These are phyloP conservation scores for Penicillium egyptiacum DNA, from an alignment of 495 filamentous ascomycete genomes.

Conservation along the genomic window DNA sequence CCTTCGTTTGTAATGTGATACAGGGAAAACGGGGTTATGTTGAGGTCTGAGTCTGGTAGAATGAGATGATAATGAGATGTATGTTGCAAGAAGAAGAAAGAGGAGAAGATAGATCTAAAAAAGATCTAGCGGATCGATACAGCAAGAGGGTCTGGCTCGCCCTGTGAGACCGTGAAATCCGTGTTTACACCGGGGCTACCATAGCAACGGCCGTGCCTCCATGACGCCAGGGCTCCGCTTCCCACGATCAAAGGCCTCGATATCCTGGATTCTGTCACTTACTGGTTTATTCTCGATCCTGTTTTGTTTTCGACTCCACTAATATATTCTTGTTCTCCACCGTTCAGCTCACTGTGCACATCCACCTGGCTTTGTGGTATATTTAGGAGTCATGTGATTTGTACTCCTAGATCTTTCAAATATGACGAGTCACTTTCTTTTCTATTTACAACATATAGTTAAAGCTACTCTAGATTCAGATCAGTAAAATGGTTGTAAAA, in stretches of 20 bases:
- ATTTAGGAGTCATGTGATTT: slow-evolving; percentile 20
- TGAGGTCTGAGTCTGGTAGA: slow-evolving; percentile 6
- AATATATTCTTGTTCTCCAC: slow-evolving; percentile 28
- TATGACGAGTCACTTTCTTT: not conserved
- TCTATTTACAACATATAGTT: not conserved
- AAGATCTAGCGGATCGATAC: slow-evolving; percentile 27
- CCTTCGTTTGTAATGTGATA: slow-evolving; percentile 15
- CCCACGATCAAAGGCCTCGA: slow-evolving; percentile 8
- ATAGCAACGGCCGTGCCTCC: slow-evolving; percentile 41
- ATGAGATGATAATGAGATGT: not conserved
- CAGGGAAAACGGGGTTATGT: slow-evolving; percentile 7
- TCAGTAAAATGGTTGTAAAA: not conserved
- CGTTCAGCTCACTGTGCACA: slow-evolving; percentile 24
- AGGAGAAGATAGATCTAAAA: slow-evolving; percentile 21
- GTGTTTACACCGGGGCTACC: slow-evolving; percentile 47
- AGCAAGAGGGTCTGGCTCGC: slow-evolving; percentile 26
- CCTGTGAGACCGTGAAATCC: slow-evolving; percentile 18
- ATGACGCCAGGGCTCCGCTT: slow-evolving; percentile 38
- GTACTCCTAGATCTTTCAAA: not conserved
- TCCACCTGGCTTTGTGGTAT: not conserved
- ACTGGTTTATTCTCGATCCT: slow-evolving; percentile 25
- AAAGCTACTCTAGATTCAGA: not conserved
- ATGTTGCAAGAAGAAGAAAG: slow-evolving; percentile 13
- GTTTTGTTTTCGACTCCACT: slow-evolving; percentile 18
- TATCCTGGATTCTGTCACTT: slow-evolving; percentile 19